Base-by-base conservation (phyloP, 2,329 filamentous ascomycete species). In the Ophiostoma perfectum region DNA sequence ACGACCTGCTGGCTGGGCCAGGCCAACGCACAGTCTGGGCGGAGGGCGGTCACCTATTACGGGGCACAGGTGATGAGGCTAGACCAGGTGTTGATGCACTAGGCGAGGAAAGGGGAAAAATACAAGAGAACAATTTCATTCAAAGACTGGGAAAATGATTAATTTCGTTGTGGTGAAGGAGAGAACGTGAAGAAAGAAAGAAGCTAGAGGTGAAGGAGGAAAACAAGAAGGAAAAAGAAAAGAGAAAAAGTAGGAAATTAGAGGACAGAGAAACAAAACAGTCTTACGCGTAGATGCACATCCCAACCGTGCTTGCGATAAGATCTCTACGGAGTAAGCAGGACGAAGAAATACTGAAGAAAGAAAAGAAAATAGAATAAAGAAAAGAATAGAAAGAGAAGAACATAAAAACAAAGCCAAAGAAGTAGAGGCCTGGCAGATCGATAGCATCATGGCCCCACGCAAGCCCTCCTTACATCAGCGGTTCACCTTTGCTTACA, bases 41-140 rank as follows among this genome's bases (percentile, higher is more conserved):
- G 49, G 42, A 60, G 55, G 55, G 55, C 55, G 55, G 55, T 60
- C 55, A 60, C 55, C 27, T 60, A 38, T 38, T 39, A 60, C 55
- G 55, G 55, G 55, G 55, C 55, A 18, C 27, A 60, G 12, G 55
- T 60, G 27, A 60, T 38, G 55, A 60, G 55, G 55, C 55, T 60
- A 60, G 55, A 60, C 55, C 55, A 60, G 55, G 55, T 60, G 55
- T 60, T 39, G 55, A 60, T 60, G 55, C 55, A 60, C 55, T 60
- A 60, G 55, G 55, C 49, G 49, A 55, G 5, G 44, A 38, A 62
- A 62, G 52, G 52, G 27, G 49, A 67, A 47, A 36, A 62, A 45
- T 55, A 36, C 38, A 42, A 65, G 58, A 62, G 27, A 64, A 41
- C 39, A 44, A 44, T 44, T 64, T 55, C n/a, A 41, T 38, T 64